Conservation (phyloP, 805 yeast genomes). For the Wickerhamomyces rabaulensis region DNA sequence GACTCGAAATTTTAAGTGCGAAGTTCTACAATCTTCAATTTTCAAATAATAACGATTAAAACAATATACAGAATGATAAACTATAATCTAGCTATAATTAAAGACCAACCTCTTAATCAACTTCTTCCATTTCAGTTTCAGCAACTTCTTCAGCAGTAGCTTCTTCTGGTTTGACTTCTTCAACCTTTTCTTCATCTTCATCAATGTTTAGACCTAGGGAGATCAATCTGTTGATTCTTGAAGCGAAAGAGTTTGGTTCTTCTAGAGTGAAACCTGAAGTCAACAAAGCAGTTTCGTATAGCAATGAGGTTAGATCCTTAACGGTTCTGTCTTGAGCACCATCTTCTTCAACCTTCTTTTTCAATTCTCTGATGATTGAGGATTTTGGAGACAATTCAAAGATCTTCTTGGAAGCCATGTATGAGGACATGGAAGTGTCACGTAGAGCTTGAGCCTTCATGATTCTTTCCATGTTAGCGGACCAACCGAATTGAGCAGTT, state of each 20-base stretch:
- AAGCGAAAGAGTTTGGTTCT: slow-evolving; percentile 96
- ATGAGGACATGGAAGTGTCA: slow-evolving; percentile 97
- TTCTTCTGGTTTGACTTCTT: slow-evolving; percentile 65
- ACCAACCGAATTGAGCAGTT: slow-evolving; percentile 99
- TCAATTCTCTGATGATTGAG: slow-evolving; percentile 91
- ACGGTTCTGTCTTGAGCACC: slow-evolving; percentile 99
- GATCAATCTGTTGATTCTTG: slow-evolving; percentile 96
- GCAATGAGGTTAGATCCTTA: slow-evolving; percentile 91
- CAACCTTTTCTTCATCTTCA: slow-evolving; percentile 65
- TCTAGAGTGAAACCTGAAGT: slow-evolving; percentile 99
- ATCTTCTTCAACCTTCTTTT: slow-evolving; percentile 91
- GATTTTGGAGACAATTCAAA: slow-evolving; percentile 98
- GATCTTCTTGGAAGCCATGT: slow-evolving; percentile 99
- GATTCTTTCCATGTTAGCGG: slow-evolving; percentile 99
- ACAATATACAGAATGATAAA: neutral
- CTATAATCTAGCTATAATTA: neutral
- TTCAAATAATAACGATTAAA: neutral
- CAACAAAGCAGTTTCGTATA: slow-evolving; percentile 96
- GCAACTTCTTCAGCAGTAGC: slow-evolving; percentile 65
- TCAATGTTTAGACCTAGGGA: slow-evolving; percentile 98
- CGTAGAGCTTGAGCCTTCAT: slow-evolving; percentile 99
- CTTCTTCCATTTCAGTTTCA: slow-evolving; percentile 99
- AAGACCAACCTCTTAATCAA: slow-evolving; percentile 53
- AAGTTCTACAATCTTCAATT: no score
- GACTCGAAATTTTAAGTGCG: no score